Evolutionary conservation across 306 rosid species (phyloP), one percentile per base, ranked within the genome.

Genomic region (Mimosa bimucronata): DNA sequence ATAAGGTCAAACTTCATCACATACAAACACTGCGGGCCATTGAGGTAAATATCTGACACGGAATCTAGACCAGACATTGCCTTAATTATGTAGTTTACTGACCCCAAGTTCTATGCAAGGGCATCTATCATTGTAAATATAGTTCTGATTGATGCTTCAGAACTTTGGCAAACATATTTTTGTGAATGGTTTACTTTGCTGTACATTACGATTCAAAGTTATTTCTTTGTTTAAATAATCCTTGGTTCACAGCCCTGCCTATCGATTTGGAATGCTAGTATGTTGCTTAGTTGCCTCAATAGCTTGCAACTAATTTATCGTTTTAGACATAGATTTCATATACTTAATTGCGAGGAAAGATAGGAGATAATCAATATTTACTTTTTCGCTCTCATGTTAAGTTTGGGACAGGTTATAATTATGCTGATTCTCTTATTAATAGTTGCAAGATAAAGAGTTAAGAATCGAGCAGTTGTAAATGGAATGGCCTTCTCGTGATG

Each of bases 31-130:
- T 84, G 81, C 91, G 53, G 78, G 78, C 78, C 75, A 66, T 71
- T 89, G 87, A 93, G 94, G 97, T 91, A 93, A 87, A 88, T 91
- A 85, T 79, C 85, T 85, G 87, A 81, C 81, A 69, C 52, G 71
- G 78, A 82, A 79, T 82, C 83, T 84, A 82, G 79, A 77, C 52
- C 84, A 67, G 66, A 71, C 79, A 76, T 77, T 83, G 58, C 72
- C 45, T 73, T 71, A 75, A 81, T 77, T 78, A 79, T 75, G 79
- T 74, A 57, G 81, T 70, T 45, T 66, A 53, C 67, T 55, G 53
- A 84, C 80, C 86, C 78, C 76, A 81, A 31, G 82, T 80, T 80
- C 40, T 66, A 50, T 80, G 82, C 82, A 62, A 82, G 82, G 71
- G 74, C 81, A 71, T 75, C 72, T 78, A 41, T 71, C 81, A 65